Base-by-base conservation (phyloP, 495 filamentous ascomycete genomes). In the Aspergillus wentii region DNA sequence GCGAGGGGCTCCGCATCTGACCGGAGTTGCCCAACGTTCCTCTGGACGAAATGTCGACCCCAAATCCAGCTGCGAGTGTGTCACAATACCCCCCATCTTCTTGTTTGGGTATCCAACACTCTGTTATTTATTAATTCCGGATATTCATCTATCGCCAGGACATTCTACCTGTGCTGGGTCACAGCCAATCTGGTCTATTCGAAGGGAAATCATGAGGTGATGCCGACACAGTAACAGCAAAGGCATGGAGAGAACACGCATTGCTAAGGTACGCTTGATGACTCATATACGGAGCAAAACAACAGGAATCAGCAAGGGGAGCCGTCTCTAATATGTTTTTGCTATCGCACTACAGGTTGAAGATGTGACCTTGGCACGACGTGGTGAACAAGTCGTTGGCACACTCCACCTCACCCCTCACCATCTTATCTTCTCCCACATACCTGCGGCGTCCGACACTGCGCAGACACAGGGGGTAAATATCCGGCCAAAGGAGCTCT, bases 401-500 rank as follows among this genome's bases (percentile, higher is more conserved):
- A 75, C 72, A 32, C 66, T 82, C 41, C 78, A 82, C 53, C 66
- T 82, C 43, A 81, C 78, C 38, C 73, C 77, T 47, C 78, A 82
- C 50, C 78, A 82, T 58, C 68, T 82, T 40, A 81, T 82, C 40
- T 82, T 82, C 62, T 72, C 68, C 33, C 62, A 75, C 50, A 54
- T 63, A 10, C 69, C 73, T 32, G 59, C 55, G 14, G 32, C 59
- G 2, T 51, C 59, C 8, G 57, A 54, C 35, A 55, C 64, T 31
- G 57, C 53, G 11, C 58, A 56, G 30, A 46, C 61, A 23, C 56
- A 60, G 19, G 58, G 58, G 0, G 41, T 54, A 1, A 31, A 49
- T 5, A 37, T 55, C 32, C 76, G 72, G 49, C 74, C 79, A n/a
- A 80, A 77, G 56, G 85, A 94, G 56, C 73, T 84, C 35, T 96